Evolutionary conservation across 2,329 filamentous ascomycete species (phyloP).

Genomic region (Lithohypha guttulata): DNA sequence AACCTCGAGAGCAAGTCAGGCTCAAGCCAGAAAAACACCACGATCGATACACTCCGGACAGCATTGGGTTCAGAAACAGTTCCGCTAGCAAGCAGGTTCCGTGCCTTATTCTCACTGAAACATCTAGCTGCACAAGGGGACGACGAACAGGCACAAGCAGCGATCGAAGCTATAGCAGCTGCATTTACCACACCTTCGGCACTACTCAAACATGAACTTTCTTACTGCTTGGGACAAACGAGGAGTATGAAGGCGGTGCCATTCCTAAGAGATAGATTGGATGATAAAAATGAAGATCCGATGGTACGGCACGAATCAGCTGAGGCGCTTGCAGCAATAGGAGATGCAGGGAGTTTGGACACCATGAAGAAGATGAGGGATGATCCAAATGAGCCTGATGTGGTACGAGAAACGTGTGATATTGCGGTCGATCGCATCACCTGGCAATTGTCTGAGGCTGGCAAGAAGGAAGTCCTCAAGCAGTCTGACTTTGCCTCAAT

Average conservation of each 20-base stretch:
- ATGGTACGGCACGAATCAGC: conserved; percentile 97
- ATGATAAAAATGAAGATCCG: conserved; percentile 69
- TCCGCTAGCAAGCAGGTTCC: conserved; percentile 79
- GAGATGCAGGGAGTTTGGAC: conserved; percentile 60
- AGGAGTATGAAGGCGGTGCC: conserved; percentile 64
- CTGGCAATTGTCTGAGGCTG: conserved; percentile 72
- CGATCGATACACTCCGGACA: conserved; percentile 45
- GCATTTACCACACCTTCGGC: conserved; percentile 77
- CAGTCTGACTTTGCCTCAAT: conserved; percentile 90
- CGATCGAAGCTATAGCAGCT: conserved; percentile 73
- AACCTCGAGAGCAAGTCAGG: not conserved
- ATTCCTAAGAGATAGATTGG: conserved; percentile 61
- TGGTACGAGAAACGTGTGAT: conserved; percentile 91
- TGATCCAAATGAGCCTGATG: conserved; percentile 61
- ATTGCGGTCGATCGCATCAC: conserved; percentile 89
- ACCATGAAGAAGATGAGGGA: conserved; percentile 65
- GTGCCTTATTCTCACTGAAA: conserved; percentile 95
- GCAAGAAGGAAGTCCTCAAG: conserved; percentile 64
- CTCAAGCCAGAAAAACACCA: conserved; percentile 27
- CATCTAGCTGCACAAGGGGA: conserved; percentile 64
- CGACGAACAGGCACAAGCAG: conserved; percentile 48
- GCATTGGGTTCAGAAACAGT: conserved; percentile 70
- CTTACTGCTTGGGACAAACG: conserved; percentile 92
- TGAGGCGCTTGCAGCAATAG: conserved; percentile 83
- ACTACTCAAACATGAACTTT: conserved; percentile 88